Base-by-base conservation (phyloP, 192 early-diverging fungal species). In the Entomortierella parvispora region DNA sequence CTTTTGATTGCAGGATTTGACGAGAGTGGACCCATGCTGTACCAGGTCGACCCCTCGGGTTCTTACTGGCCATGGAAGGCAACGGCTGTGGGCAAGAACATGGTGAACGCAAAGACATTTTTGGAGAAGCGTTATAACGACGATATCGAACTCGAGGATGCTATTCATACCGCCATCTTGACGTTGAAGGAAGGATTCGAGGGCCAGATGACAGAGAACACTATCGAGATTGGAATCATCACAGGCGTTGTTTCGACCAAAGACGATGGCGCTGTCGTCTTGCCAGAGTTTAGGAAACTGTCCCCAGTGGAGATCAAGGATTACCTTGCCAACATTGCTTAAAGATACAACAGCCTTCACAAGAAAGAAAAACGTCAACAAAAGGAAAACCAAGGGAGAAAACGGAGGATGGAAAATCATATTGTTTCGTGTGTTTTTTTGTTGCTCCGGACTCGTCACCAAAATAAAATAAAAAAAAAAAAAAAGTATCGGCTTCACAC, bases 121-220 rank as follows among this genome's bases (percentile, higher is more conserved):
- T 81, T 99, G 65, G 97, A 99, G 81, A 99, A 99, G 89, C 92
- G 92, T 80, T 95, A 92, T 72, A 92, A 94, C 43, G 92, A 93
- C 52, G 92, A 90, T 28, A 95, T 99, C 86, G 97, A 98, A 82
- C 88, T 98, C 28, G 98, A 99, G 84, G 98, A 99, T 64, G 98
- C 98, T 12, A 92, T 98, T 43, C 96, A 99, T 85, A 99, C 96
- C 14, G 93, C 98, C n/a, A 98, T 98, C 68, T 85, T 99, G 57
- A 99, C 98, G 28, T 88, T 99, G 20, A 99, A 99, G 85, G 97
- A 99, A 81, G 95, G 96, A n/a, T 96, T 97, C 66, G 98, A 99
- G 76, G 98, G 98, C 29, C 91, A 93, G 70, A 96, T 99, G 94
- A 96, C 91, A n/a, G 96, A 97, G 79, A 89, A 91, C 59, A 92